These are phyloP conservation scores for Venturia asperata DNA, from an alignment of 2,329 filamentous ascomycete species.

Conservation along the genomic window DNA sequence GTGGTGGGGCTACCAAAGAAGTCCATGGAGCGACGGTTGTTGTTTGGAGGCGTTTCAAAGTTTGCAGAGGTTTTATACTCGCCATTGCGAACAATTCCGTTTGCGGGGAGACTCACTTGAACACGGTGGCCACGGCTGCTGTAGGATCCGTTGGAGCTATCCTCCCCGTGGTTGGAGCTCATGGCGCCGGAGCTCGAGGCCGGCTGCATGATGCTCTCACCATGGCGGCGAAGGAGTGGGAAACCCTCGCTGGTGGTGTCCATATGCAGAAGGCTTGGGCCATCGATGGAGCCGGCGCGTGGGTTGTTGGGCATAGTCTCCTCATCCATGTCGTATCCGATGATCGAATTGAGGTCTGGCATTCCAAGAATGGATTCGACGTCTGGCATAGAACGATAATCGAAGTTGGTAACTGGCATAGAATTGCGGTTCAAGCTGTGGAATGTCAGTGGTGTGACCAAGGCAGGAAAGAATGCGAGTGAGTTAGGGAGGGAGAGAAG, in stretches of 20 bases:
- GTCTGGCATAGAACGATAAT: conserved; percentile 51
- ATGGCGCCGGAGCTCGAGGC: conserved; percentile 74
- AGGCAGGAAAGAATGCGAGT: not conserved
- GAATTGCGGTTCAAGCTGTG: conserved; percentile 67
- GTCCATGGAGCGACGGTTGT: conserved; percentile 31
- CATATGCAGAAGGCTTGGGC: conserved; percentile 63
- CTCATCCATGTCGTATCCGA: conserved; percentile 53
- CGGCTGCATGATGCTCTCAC: conserved; percentile 53
- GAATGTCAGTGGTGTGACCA: not conserved
- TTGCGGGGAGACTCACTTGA: conserved; percentile 55
- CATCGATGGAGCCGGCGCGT: conserved; percentile 53
- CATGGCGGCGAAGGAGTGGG: conserved; percentile 65
- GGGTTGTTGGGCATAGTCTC: conserved; percentile 40
- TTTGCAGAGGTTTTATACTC: conserved; percentile 28
- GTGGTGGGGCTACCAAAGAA: conserved; percentile 23
- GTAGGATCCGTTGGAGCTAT: conserved; percentile 52
- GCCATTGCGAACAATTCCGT: conserved; percentile 48
- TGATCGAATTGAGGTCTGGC: conserved; percentile 78
- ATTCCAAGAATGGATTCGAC: conserved; percentile 45
- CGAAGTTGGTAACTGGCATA: conserved; percentile 74
- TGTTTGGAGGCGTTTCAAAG: conserved; percentile 26
- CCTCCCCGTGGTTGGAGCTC: conserved; percentile 62
- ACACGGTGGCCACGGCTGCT: conserved; percentile 50
- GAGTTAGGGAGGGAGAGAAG: not conserved
- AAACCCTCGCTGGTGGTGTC: conserved; percentile 76